Conservation (phyloP, 2,329 filamentous ascomycete species). For the Iodosphaeria phyllophila region DNA sequence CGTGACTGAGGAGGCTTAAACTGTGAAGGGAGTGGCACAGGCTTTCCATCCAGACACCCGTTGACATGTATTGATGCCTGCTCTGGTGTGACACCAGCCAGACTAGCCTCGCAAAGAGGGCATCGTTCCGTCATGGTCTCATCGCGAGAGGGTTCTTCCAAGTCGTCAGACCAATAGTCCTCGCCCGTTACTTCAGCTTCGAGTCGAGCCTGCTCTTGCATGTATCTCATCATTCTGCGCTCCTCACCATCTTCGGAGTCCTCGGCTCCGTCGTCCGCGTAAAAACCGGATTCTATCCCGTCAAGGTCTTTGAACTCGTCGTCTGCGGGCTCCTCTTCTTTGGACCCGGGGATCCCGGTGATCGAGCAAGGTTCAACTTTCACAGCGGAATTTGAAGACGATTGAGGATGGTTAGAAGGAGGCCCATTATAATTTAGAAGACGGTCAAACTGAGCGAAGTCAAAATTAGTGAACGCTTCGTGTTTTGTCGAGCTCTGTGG, state of each 20-base stretch:
- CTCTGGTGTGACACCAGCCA: conserved; percentile 41
- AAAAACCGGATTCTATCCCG: conserved; percentile 39
- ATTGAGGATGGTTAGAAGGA: no score
- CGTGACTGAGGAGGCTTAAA: conserved; percentile 17
- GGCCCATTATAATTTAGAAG: no score
- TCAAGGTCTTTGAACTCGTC: conserved; percentile 18
- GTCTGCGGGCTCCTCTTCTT: conserved; percentile 7
- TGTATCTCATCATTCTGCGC: conserved; percentile 45
- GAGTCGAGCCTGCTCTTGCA: conserved; percentile 55
- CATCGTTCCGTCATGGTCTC: conserved; percentile 30
- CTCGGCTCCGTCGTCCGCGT: conserved; percentile 21
- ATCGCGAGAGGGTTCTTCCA: conserved; percentile 12
- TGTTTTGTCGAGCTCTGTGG: conserved; percentile 1
- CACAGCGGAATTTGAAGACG: no score
- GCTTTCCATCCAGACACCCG: conserved; percentile 71
- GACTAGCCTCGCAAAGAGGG: conserved; percentile 55
- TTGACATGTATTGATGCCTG: conserved; percentile 78
- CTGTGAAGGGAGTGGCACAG: conserved; percentile 31
- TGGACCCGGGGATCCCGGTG: conserved; percentile 5
- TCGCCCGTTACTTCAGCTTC: conserved; percentile 38
- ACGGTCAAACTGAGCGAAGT: no score
- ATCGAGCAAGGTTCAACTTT: no score
- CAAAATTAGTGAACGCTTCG: no score
- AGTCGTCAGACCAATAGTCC: conserved; percentile 16
- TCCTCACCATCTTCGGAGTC: conserved; percentile 41